Base-by-base conservation (phyloP, 208 protist genomes). In the Herpetomonas tarakana region DNA sequence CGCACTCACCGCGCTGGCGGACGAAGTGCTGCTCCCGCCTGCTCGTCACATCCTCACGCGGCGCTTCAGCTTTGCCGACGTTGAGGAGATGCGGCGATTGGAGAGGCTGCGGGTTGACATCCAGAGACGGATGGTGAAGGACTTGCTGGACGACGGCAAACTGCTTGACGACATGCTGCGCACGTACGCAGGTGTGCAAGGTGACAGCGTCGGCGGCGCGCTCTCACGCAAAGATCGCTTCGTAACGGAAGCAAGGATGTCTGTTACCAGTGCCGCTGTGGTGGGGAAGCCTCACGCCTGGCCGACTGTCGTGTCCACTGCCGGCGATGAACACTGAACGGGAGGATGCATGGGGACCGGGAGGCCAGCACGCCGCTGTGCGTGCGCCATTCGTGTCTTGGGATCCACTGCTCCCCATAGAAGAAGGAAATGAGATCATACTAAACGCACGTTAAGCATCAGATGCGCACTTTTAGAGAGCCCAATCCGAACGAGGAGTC, bases 31-130 rank as follows among this genome's bases (percentile, higher is more conserved):
- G 28, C 66, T 94, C 24, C 79, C 83, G 12, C 84, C 88, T 9
- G 81, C 73, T 1, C 56, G 77, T 12, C 83, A 90, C 57, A 66
- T 92, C 16, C 58, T 88, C 6, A 75, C 79, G 14, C 67, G 70
- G 3, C 81, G 88, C 30, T 94, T 94, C 58, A 88, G 76, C 30
- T 89, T 88, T 50, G 69, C 81, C 0, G 68, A 88, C 51, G 67
- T 74, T 11, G 39, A 49, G 14, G 88, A 94, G 64, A 41, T 90
- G 45, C 74, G 78, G 31, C n/a, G 26, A 16, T 73, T 94, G 19
- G 72, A 88, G 46, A 47, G 56, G 22, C 58, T 72, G 12, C 81
- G 88, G 0, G 66, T 94, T 22, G 58, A 71, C 11, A 38, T 91
- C 29, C 84, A 92, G 53, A 71, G 81, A 3, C 63, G 58, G 3